Conservation (phyloP, 306 rosid genomes). For the Hylodesmum podocarpum region DNA sequence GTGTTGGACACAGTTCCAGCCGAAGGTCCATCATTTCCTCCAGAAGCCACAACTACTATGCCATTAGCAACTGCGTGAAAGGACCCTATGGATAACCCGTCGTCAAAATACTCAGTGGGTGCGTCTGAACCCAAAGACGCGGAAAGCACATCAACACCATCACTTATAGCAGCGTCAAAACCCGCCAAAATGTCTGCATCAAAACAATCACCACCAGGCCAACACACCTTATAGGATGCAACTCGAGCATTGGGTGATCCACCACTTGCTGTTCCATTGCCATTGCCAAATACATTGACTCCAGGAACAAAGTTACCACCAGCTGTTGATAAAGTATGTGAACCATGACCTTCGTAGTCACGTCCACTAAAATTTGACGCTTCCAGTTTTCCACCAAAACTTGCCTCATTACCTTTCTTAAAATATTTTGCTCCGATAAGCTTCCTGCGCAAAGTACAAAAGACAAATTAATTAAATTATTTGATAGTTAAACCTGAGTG, state of each 20-base stretch:
- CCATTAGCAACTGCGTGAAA: constrained; percentile 63
- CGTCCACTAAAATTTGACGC: constrained; percentile 33
- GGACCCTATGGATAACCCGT: constrained; percentile 46
- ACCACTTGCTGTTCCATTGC: constrained; percentile 79
- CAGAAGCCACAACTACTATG: constrained; percentile 51
- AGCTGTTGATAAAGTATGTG: constrained; percentile 92
- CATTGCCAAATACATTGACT: constrained; percentile 52
- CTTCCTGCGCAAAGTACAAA: constrained; percentile 44
- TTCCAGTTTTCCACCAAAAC: neutral
- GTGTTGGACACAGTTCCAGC: constrained; percentile 14
- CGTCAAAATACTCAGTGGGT: neutral
- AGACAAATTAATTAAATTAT: neutral
- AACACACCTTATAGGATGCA: constrained; percentile 82
- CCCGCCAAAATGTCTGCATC: constrained; percentile 78
- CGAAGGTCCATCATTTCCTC: constrained; percentile 59
- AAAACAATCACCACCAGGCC: constrained; percentile 57
- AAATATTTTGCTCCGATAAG: constrained; percentile 83
- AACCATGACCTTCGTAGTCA: constrained; percentile 75
- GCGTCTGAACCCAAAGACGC: constrained; percentile 39
- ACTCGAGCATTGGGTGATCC: constrained; percentile 86
- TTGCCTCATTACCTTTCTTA: constrained; percentile 41
- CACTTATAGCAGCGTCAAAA: constrained; percentile 72
- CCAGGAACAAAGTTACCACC: constrained; percentile 60
- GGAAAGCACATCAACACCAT: constrained; percentile 70
- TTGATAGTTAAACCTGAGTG: neutral